phyloP scores from a whole-genome alignment of 768 basidiomycete genomes.

The Suillus lakei region DNA sequence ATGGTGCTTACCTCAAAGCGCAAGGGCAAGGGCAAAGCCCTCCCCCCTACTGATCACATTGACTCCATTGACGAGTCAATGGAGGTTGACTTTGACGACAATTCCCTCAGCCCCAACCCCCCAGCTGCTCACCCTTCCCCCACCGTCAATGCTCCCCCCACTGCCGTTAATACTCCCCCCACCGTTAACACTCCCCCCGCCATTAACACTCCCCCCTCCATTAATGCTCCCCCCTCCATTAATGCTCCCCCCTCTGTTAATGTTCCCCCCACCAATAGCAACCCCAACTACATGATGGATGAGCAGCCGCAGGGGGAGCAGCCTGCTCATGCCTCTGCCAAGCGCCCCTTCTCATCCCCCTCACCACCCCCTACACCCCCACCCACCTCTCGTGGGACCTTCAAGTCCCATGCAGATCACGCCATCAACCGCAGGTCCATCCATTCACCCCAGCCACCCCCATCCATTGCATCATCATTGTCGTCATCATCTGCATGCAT shows the following conservation, averaged over 20 bases:
- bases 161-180: neutral
- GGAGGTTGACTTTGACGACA: too few species aligned
- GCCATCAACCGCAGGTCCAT: accelerated
- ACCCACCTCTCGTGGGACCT: neutral
- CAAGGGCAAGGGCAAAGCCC: neutral
- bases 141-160: too few species aligned
- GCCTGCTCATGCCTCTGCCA: neutral
- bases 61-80: too few species aligned
- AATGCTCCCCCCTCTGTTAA: neutral
- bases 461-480: neutral
- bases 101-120: too few species aligned
- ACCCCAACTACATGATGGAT: neutral
- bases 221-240: neutral
- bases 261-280: too few species aligned
- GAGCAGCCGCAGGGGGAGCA: neutral
- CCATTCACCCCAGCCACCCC: neutral
- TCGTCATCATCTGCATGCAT: accelerated
- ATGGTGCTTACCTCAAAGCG: neutral
- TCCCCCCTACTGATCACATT: constrained; percentile 29
- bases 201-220: neutral
- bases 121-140: too few species aligned
- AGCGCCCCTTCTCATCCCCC: neutral
- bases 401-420: neutral
- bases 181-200: neutral
- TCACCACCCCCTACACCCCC: neutral